Percentiles rank a stretch among this genome's conserved stretches.
phyloP scores from a whole-genome alignment of 176 grass and related monocot genomes.

The Oryza longistaminata region DNA sequence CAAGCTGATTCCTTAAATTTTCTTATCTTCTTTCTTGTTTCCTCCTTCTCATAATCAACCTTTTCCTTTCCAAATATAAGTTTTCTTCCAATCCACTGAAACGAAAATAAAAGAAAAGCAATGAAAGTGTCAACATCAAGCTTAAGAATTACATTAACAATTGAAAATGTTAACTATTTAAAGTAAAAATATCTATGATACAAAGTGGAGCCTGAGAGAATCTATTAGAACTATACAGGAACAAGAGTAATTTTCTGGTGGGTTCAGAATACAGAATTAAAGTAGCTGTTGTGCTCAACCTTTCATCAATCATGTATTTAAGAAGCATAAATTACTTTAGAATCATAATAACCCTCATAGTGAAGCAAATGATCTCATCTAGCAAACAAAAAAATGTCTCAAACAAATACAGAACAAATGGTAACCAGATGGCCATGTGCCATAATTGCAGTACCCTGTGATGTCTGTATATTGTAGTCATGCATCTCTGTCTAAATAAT shows the following conservation, averaged over 20 bases:
- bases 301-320: neutral
- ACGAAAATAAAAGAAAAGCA: neutral
- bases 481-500: neutral
- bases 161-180: neutral
- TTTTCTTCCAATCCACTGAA: constrained; percentile 52
- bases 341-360: neutral
- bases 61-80: constrained; percentile 55
- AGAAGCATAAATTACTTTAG: neutral
- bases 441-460: neutral
- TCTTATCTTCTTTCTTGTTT: constrained; percentile 64
- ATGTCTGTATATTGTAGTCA: neutral
- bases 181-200: neutral
- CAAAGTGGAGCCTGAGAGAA: neutral
- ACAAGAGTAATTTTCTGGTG: neutral
- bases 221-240: neutral
- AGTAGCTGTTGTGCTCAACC: neutral
- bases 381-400: neutral
- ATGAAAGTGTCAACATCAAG: neutral
- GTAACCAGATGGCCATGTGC: neutral
- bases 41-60: constrained; percentile 10
- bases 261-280: neutral
- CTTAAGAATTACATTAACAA: neutral
- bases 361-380: constrained; percentile 1
- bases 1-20: constrained; percentile 91
- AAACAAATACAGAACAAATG: neutral